Evolutionary conservation across 202 grass and related monocot genomes (phyloP).

Genomic region (Cymbopogon flexuosus): DNA sequence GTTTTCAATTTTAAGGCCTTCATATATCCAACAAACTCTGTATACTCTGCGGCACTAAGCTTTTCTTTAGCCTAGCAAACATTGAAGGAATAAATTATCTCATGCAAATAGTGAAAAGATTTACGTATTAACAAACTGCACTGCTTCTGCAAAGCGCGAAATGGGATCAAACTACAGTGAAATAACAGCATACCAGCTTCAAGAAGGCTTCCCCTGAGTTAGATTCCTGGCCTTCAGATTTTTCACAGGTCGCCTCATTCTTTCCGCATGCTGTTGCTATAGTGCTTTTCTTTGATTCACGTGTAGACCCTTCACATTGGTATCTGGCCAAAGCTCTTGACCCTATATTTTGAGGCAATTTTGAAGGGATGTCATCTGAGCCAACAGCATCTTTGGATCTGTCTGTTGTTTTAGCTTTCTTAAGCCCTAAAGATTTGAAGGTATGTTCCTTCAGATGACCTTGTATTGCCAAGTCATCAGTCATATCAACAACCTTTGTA

Average conservation of each 20-base stretch:
- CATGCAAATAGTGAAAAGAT: not conserved
- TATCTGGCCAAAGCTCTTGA: slow-evolving; percentile 27
- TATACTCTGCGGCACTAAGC: slow-evolving; percentile 60
- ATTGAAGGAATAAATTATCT: slow-evolving; percentile 22
- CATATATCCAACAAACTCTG: slow-evolving; percentile 84
- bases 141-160: slow-evolving; percentile 13
- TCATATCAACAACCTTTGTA: slow-evolving; percentile 52
- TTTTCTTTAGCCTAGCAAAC: slow-evolving; percentile 66
- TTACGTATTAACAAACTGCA: slow-evolving; percentile 26
- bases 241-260: slow-evolving; percentile 35
- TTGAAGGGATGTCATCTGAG: slow-evolving; percentile 24
- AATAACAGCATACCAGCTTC: slow-evolving; percentile 47
- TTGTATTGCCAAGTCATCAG: slow-evolving; percentile 20
- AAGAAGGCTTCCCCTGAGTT: slow-evolving; percentile 64
- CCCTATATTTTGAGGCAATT: slow-evolving; percentile 34
- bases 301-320: slow-evolving; percentile 26
- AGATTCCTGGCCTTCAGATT: slow-evolving; percentile 40
- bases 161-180: slow-evolving; percentile 28
- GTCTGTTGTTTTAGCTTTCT: slow-evolving; percentile 61
- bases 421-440: slow-evolving; percentile 37
- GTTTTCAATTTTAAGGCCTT: slow-evolving; percentile 82
- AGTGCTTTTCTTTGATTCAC: slow-evolving; percentile 24
- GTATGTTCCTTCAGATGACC: slow-evolving; percentile 21
- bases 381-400: slow-evolving; percentile 20
- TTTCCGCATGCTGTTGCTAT: slow-evolving; percentile 36